Percentiles rank a stretch among this genome's conserved stretches.
Conservation (phyloP, 2,329 filamentous ascomycete genomes). For the Diplodia seriata region DNA sequence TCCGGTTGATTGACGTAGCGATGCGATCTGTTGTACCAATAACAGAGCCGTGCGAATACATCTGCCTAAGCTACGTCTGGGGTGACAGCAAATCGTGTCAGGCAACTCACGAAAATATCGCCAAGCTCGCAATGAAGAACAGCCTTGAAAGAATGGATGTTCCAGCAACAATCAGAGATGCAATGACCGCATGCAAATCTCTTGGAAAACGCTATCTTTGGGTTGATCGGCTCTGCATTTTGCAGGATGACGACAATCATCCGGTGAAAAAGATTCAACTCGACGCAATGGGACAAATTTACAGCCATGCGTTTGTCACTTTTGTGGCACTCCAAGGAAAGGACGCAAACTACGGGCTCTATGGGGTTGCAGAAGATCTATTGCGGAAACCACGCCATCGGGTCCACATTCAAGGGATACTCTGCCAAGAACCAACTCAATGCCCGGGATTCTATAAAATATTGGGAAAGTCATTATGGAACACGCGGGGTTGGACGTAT, state of each 20-base stretch:
- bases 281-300: background rate
- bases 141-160: background rate
- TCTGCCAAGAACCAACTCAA: no score
- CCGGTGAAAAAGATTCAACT: background rate
- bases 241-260: background rate
- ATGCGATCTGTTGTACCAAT: no score
- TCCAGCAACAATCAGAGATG: background rate
- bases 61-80: no score
- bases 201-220: background rate
- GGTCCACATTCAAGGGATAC: background rate
- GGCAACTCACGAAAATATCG: no score
- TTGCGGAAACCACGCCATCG: background rate
- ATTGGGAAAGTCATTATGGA: background rate
- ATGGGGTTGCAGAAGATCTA: background rate
- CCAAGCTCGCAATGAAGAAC: no score
- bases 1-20: no score
- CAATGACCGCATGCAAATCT: background rate
- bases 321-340: background rate
- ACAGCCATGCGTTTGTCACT: background rate
- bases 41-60: no score
- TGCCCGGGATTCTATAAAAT: rapidly evolving
- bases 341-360: background rate
- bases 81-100: no score
- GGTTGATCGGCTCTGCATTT: background rate
- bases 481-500: background rate